Evolutionary conservation across 2,329 filamentous ascomycete species (phyloP), one percentile per base, ranked within the genome.

Genomic region (Madurella mycetomatis): DNA sequence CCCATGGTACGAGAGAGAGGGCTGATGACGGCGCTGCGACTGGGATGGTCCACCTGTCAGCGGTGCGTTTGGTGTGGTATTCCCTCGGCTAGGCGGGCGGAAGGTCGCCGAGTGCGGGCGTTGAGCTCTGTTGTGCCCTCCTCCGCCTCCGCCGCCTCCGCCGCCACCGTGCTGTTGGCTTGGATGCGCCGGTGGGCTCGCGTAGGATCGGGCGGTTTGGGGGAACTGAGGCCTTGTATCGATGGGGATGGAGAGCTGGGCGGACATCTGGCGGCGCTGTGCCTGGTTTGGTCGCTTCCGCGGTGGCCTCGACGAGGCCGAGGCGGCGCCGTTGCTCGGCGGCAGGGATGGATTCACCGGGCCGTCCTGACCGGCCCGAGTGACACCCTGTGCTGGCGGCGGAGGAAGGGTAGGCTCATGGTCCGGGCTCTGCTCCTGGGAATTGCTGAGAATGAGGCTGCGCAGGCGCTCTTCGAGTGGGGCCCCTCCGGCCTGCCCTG

Each of bases 201-300:
- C 63, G 55, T 69, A 65, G 13, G 65, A 59, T 30, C 67, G 65
- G 19, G 64, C 63, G 42, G 67, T 54, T 15, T 66, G 60, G 16
- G 65, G 56, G 49, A 65, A 62, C 15, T 70, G 67, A 16, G 69
- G 64, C 52, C 74, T 73, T 12, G 74, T 67, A 55, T 83, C 79
- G 49, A 85, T 73, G 4, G 80, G 75, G 44, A 85, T 78, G 0
- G 79, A 76, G 16, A 84, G 62, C 59, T 85, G 78, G 4, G 81
- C 75, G 53, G 76, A 83, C 79, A 84, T 82, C 62, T 85, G 81
- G 18, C 83, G 77, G 47, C 83, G 75, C 61, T 85, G 80, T 1
- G 83, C 82, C 64, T 86, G 83, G 56, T 86, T 86, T 2, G 73
- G 77, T 18, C 82, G 79, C 61, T 77, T 83, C 61, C 72, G 72